Evolutionary conservation across 306 rosid genomes (phyloP).

Genomic region (Citrullus mucosospermus): DNA sequence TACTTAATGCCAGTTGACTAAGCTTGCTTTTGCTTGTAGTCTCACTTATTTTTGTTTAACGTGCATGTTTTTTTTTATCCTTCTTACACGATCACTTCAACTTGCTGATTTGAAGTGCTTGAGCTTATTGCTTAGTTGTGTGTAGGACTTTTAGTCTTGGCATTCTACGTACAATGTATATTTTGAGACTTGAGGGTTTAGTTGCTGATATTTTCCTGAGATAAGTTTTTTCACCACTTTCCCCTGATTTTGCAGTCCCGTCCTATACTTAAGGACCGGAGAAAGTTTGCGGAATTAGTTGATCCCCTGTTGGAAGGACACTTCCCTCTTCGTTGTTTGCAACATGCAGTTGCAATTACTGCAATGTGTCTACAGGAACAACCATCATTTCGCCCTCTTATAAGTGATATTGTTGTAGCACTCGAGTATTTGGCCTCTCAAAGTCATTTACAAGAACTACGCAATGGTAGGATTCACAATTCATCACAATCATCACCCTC

Average conservation of each 20-base stretch:
- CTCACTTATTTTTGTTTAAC: background rate
- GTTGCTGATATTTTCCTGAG: background rate
- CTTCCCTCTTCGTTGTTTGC: conserved; percentile 68
- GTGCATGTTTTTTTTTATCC: background rate
- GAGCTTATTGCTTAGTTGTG: background rate
- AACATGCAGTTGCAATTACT: conserved; percentile 89
- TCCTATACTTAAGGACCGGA: conserved; percentile 41
- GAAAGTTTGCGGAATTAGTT: conserved; percentile 33
- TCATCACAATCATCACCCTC: conserved; percentile 20
- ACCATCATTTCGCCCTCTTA: conserved; percentile 75
- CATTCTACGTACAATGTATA: background rate
- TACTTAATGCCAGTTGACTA: too few relatives aligned
- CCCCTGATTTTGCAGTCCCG: conserved; percentile 28
- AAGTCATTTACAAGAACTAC: conserved; percentile 15
- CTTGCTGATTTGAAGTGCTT: background rate
- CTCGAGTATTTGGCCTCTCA: conserved; percentile 78
- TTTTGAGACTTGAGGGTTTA: background rate
- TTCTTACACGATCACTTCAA: background rate
- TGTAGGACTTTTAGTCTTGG: background rate
- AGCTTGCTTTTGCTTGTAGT: too few relatives aligned
- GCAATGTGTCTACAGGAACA: conserved; percentile 97
- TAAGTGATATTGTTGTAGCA: conserved; percentile 77
- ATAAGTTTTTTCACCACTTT: background rate
- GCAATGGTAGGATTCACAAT: background rate
- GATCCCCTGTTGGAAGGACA: conserved; percentile 75